These are phyloP conservation scores for Amphirosellinia nigrospora DNA, from an alignment of 495 filamentous ascomycete species.

Conservation along the genomic window DNA sequence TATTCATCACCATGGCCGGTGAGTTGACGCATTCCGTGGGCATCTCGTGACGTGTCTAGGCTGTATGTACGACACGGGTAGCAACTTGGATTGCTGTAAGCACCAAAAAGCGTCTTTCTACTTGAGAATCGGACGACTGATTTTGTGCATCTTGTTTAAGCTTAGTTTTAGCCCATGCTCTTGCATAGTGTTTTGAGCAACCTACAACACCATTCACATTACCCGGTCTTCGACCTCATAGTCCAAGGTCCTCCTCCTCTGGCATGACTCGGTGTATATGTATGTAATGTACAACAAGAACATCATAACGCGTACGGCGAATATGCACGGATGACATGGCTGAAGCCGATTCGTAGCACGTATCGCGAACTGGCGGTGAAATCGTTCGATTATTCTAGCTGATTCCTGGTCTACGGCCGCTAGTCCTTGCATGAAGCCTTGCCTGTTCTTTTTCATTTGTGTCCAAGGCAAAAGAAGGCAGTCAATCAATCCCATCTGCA, in stretches of 20 bases:
- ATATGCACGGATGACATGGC: slow-evolving; percentile 19
- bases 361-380: slow-evolving; percentile 5
- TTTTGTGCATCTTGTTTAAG: background rate
- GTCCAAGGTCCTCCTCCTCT: background rate
- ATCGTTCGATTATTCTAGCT: slow-evolving; percentile 20
- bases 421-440: slow-evolving; percentile 9
- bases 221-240: background rate
- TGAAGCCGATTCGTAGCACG: slow-evolving; percentile 9
- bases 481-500: slow-evolving; percentile 1
- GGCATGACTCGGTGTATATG: background rate
- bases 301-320: background rate
- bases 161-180: background rate
- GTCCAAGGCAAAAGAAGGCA: slow-evolving; percentile 4
- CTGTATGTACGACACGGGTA: slow-evolving; percentile 11
- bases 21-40: slow-evolving; percentile 6
- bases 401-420: background rate
- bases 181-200: background rate
- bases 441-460: background rate
- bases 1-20: background rate
- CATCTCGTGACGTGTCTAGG: slow-evolving; percentile 14
- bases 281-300: slow-evolving; percentile 1
- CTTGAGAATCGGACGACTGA: background rate
- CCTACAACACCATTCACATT: background rate
- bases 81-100: background rate
- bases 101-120: background rate